Percentiles rank a stretch among this genome's conserved stretches.
phyloP scores from a whole-genome alignment of 2,329 filamentous ascomycete species.

The Kalmusia sp. region DNA sequence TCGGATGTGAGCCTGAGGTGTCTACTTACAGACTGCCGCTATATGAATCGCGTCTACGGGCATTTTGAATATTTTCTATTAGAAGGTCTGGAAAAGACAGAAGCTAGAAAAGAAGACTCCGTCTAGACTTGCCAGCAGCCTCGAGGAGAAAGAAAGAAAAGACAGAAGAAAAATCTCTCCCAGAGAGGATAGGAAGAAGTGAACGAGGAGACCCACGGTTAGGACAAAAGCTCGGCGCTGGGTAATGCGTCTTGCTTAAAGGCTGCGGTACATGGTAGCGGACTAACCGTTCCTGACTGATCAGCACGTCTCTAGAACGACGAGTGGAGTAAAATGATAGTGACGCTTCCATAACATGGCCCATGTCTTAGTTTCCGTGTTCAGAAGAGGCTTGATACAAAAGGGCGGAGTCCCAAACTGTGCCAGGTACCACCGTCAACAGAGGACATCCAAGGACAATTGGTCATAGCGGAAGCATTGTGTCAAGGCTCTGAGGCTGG shows the following conservation, averaged over 20 bases:
- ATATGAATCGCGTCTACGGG: slow-evolving; percentile 42
- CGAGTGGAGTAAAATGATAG: slow-evolving; percentile 26
- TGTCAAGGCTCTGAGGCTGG: slow-evolving; percentile 34
- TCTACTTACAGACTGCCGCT: slow-evolving; percentile 46
- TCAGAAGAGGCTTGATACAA: slow-evolving; percentile 34
- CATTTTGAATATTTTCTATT: slow-evolving; percentile 28
- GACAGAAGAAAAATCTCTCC: slow-evolving; percentile 35
- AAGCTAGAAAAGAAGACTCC: slow-evolving; percentile 20
- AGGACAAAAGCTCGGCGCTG: slow-evolving; percentile 37
- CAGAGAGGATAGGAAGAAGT: slow-evolving; percentile 38
- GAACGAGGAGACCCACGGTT: slow-evolving; percentile 27
- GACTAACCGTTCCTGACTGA: slow-evolving; percentile 37
- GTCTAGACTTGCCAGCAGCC: slow-evolving; percentile 36
- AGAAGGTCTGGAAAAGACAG: slow-evolving; percentile 12
- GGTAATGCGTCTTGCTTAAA: slow-evolving; percentile 39
- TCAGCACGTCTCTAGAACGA: slow-evolving; percentile 35
- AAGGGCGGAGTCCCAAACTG: slow-evolving; percentile 42
- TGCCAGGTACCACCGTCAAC: slow-evolving; percentile 28
- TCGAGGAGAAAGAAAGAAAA: slow-evolving; percentile 29
- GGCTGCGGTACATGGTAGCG: slow-evolving; percentile 23
- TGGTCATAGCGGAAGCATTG: slow-evolving; percentile 29
- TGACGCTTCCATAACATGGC: slow-evolving; percentile 35
- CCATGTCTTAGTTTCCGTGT: slow-evolving; percentile 37
- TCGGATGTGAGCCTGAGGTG: background rate
- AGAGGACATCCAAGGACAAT: slow-evolving; percentile 22